Conservation (phyloP, 495 filamentous ascomycete species). For the Penicillium maclennaniae region DNA sequence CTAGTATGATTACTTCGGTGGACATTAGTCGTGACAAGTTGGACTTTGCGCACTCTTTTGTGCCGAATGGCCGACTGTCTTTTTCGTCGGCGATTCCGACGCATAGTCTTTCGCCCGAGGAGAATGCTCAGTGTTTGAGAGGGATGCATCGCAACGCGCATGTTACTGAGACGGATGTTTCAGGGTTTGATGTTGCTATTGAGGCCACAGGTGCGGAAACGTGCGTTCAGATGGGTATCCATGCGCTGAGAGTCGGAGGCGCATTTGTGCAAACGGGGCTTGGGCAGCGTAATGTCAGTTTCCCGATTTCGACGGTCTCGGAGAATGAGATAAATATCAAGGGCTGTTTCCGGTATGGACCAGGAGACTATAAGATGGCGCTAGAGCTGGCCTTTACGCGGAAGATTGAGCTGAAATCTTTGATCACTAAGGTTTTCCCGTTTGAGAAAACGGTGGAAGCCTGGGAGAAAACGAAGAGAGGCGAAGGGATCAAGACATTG, state of each 20-base stretch:
- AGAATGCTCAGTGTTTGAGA: conserved; percentile 30
- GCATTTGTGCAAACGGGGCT: conserved; percentile 84
- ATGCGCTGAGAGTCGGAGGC: conserved; percentile 67
- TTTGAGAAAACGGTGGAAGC: conserved; percentile 74
- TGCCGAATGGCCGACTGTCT: conserved; percentile 46
- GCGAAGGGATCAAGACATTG: conserved; percentile 79
- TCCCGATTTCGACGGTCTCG: conserved; percentile 78
- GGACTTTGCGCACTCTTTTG: conserved; percentile 65
- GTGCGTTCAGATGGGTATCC: conserved; percentile 69
- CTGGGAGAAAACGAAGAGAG: conserved; percentile 71
- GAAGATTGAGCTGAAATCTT: conserved; percentile 63
- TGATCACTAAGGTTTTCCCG: conserved; percentile 65
- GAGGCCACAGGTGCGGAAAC: conserved; percentile 80
- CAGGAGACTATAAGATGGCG: conserved; percentile 76
- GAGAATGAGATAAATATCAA: conserved; percentile 77
- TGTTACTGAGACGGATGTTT: conserved; percentile 9
- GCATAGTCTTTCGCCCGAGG: conserved; percentile 16
- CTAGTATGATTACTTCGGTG: conserved; percentile 65
- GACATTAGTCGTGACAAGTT: conserved; percentile 71
- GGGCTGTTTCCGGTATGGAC: conserved; percentile 79
- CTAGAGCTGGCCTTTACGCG: conserved; percentile 62
- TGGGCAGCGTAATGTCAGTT: conserved; percentile 69
- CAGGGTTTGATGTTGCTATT: conserved; percentile 72
- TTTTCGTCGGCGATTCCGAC: conserved; percentile 27
- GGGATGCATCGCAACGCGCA: conserved; percentile 6